Percentiles rank a stretch among this genome's conserved stretches.
Conservation (phyloP, 148 eudicot genomes). For the Polygonum maritimum region DNA sequence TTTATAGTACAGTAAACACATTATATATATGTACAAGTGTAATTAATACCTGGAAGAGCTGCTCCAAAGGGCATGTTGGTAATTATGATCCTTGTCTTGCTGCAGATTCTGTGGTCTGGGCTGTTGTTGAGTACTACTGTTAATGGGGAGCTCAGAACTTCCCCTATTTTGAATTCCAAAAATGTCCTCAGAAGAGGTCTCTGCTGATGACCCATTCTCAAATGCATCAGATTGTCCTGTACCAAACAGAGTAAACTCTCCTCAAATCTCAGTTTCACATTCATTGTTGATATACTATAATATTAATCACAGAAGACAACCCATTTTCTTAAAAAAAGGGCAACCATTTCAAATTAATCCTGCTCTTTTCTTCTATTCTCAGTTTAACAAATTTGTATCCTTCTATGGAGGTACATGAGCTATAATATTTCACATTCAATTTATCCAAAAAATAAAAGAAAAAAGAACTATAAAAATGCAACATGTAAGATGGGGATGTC, state of each 20-base stretch:
- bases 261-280: conserved; percentile 8
- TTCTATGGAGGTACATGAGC: too few relatives aligned
- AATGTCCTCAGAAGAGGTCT: conserved; percentile 76
- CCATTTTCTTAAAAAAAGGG: background rate
- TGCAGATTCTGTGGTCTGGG: conserved; percentile 5
- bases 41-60: conserved; percentile 65
- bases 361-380: background rate
- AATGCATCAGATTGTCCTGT: conserved; percentile 54
- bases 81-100: conserved; percentile 30
- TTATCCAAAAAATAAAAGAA: too few relatives aligned
- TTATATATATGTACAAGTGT: background rate
- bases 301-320: background rate
- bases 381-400: too few relatives aligned
- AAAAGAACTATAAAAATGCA: too few relatives aligned
- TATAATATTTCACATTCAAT: too few relatives aligned
- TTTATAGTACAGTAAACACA: background rate
- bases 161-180: conserved; percentile 43
- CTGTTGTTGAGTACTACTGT: conserved; percentile 9
- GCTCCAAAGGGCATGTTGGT: conserved; percentile 75
- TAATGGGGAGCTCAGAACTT: conserved; percentile 28
- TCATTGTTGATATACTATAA: background rate
- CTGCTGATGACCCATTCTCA: conserved; percentile 84
- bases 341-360: background rate
- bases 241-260: background rate
- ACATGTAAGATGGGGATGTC: too few relatives aligned